Evolutionary conservation across 2,329 filamentous ascomycete genomes (phyloP).

Genomic region (Alternaria alternata): DNA sequence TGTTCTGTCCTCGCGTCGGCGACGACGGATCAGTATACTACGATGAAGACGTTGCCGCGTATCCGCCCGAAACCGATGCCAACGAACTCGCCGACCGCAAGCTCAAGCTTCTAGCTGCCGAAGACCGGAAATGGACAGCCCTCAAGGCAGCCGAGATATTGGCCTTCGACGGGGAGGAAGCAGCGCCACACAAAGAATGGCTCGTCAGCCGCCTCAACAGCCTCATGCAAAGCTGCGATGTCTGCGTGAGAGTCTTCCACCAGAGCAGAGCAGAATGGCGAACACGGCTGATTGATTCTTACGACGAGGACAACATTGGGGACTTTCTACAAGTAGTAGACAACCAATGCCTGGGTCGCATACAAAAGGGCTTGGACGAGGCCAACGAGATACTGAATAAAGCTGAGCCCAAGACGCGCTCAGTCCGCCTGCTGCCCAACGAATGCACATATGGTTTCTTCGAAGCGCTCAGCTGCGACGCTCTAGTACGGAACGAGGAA

Average conservation of each 20-base stretch:
- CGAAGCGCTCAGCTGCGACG: slow-evolving; percentile 84
- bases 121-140: slow-evolving; percentile 51
- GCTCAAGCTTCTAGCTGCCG: slow-evolving; percentile 48
- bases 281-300: slow-evolving; percentile 52
- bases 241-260: slow-evolving; percentile 60
- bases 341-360: slow-evolving; percentile 55
- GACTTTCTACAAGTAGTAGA: slow-evolving; percentile 57
- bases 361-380: slow-evolving; percentile 53
- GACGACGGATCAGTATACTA: slow-evolving; percentile 51
- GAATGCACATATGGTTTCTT: slow-evolving; percentile 81
- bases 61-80: slow-evolving; percentile 39
- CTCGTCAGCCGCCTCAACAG: slow-evolving; percentile 50
- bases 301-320: slow-evolving; percentile 55
- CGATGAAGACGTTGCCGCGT: slow-evolving; percentile 55
- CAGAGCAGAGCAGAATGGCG: slow-evolving; percentile 53
- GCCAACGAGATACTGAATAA: slow-evolving; percentile 52
- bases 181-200: slow-evolving; percentile 53
- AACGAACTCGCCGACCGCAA: slow-evolving; percentile 39
- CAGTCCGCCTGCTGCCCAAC: slow-evolving; percentile 60
- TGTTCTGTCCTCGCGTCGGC: slow-evolving; percentile 57
- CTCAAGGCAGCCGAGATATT: slow-evolving; percentile 56
- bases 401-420: slow-evolving; percentile 60
- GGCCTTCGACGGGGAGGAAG: slow-evolving; percentile 58
- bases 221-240: slow-evolving; percentile 58
- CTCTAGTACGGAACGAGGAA: slow-evolving; percentile 70